phyloP scores from a whole-genome alignment of 2,329 filamentous ascomycete genomes.

The Chalaropsis ovoidea region DNA sequence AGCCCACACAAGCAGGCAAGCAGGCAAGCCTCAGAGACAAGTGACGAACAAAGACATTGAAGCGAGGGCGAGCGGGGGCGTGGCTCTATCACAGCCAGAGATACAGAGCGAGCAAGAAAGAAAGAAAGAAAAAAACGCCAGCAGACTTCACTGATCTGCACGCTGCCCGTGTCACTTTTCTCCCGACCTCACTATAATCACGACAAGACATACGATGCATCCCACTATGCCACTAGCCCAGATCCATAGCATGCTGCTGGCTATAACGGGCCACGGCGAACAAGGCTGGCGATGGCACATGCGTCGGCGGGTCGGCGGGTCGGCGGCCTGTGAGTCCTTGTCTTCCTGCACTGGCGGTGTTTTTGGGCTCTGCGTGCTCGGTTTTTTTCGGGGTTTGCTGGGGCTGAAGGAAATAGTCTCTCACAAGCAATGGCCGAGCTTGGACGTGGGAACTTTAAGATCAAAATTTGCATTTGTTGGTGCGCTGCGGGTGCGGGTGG shows the following conservation, averaged over 20 bases:
- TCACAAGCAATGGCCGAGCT: background rate
- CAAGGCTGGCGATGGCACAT: background rate
- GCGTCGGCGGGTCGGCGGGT: background rate
- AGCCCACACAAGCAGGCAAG: background rate
- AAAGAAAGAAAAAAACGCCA: background rate
- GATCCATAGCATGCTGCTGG: background rate
- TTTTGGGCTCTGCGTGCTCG: too few species aligned
- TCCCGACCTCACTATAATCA: slow-evolving; percentile 3
- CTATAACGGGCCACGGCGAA: background rate
- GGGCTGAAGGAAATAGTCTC: background rate
- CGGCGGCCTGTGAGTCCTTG: background rate
- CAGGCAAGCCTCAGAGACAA: background rate
- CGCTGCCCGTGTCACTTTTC: background rate
- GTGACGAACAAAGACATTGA: background rate
- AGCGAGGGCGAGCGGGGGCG: background rate
- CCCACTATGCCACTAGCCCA: too few species aligned
- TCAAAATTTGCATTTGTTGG: background rate
- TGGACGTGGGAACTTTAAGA: background rate
- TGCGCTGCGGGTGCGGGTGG: background rate
- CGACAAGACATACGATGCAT: background rate
- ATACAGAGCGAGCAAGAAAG: background rate
- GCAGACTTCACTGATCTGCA: background rate
- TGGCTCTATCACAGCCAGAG: too few species aligned
- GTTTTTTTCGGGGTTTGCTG: too few species aligned
- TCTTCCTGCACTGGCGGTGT: too few species aligned